phyloP scores from a whole-genome alignment of 108 stramenopile genomes.

The Nitzschia inconspicua region DNA sequence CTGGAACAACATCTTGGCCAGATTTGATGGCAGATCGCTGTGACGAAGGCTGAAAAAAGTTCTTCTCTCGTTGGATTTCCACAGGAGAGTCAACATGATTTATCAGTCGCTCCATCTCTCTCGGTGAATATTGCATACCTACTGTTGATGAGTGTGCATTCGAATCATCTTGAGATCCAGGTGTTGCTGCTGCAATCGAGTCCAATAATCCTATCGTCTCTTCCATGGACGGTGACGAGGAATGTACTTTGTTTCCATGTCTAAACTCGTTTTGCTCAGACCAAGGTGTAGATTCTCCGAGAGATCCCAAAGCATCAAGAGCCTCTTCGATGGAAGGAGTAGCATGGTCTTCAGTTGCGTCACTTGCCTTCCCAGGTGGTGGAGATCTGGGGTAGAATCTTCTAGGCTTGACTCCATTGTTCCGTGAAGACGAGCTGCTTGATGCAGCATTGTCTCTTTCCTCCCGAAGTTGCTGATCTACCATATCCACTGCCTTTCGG shows the following conservation, averaged over 20 bases:
- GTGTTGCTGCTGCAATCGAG: not conserved
- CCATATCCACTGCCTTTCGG: slow-evolving; percentile 11
- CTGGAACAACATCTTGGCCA: slow-evolving; percentile 28
- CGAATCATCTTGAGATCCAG: no score
- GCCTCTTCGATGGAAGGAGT: slow-evolving; percentile 23
- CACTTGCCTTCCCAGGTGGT: not conserved
- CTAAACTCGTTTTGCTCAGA: no score
- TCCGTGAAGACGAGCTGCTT: not conserved
- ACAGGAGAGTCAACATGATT: no score
- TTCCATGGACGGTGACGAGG: not conserved
- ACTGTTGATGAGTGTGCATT: no score
- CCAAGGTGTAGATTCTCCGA: no score
- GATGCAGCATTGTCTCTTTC: no score
- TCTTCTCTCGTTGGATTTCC: no score
- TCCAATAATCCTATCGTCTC: slow-evolving; percentile 1
- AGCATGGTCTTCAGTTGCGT: not conserved
- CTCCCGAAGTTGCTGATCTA: slow-evolving; percentile 8
- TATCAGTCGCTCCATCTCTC: no score
- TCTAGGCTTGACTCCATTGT: slow-evolving; percentile 20
- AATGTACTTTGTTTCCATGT: no score
- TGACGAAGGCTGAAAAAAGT: not conserved
- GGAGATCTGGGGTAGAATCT: slow-evolving; percentile 16
- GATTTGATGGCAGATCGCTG: not conserved
- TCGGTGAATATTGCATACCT: no score
- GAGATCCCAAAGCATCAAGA: slow-evolving; percentile 9